A percentile compares a stretch with the other conserved stretches of the same genome.
Evolutionary conservation across 192 early-diverging fungal species (phyloP).

Genomic region (Coemansia erecta): DNA sequence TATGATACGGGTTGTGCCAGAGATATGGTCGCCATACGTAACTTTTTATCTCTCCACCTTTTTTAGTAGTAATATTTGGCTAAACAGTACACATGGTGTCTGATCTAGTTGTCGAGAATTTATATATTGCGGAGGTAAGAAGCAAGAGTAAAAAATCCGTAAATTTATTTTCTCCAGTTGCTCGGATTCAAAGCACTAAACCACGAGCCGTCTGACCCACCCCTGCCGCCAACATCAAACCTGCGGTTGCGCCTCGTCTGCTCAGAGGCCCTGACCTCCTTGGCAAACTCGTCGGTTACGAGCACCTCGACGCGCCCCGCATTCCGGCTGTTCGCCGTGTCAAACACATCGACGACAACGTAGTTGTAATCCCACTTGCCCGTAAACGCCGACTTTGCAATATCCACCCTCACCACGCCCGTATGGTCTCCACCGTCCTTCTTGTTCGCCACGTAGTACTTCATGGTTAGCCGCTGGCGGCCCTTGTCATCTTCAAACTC

Average conservation of each 20-base stretch:
- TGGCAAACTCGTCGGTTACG: conserved; percentile 40
- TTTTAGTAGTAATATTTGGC: no score
- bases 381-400: conserved; percentile 17
- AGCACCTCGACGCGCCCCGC: conserved; percentile 28
- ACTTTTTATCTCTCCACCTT: no score
- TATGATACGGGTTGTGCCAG: no score
- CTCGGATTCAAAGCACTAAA: conserved; percentile 32
- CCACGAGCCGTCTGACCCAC: conserved; percentile 39
- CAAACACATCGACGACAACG: conserved; percentile 35
- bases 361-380: conserved; percentile 39
- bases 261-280: conserved; percentile 8
- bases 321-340: neutral
- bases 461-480: conserved; percentile 16
- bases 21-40: no score
- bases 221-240: conserved; percentile 12
- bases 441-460: conserved; percentile 34
- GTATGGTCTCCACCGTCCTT: neutral
- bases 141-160: neutral
- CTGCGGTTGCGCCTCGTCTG: conserved; percentile 8
- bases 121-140: neutral
- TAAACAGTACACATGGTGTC: no score
- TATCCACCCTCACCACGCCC: conserved; percentile 28
- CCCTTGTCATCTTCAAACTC: conserved; percentile 24
- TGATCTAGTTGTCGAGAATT: neutral
- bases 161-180: conserved; percentile 31